Conservation (phyloP, 1,284 basidiomycete species). For the Athelia psychrophila region DNA sequence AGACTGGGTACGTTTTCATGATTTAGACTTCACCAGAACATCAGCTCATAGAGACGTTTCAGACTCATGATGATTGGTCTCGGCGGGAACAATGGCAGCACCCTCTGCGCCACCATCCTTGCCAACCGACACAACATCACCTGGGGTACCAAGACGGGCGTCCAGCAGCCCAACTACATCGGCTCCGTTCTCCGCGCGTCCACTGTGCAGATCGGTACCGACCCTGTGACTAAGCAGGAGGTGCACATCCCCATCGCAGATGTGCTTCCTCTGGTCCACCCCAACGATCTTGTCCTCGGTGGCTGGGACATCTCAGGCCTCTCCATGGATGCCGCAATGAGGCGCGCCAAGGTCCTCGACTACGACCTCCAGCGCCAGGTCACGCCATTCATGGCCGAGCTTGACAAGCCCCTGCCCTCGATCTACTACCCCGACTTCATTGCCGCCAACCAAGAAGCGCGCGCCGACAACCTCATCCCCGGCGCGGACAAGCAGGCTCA, state of each 20-base stretch:
- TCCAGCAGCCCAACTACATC: conserved; percentile 96
- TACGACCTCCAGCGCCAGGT: conserved; percentile 98
- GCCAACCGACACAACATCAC: conserved; percentile 95
- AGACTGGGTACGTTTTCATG: conserved; percentile 77
- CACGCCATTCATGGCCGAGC: conserved; percentile 78
- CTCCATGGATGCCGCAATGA: conserved; percentile 90
- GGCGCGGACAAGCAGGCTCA: conserved; percentile 89
- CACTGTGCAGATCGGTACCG: conserved; percentile 88
- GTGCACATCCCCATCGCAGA: conserved; percentile 92
- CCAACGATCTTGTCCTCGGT: conserved; percentile 95
- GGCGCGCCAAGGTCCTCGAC: conserved; percentile 91
- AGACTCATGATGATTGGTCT: conserved; percentile 97
- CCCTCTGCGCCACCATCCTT: conserved; percentile 91
- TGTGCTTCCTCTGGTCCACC: conserved; percentile 97
- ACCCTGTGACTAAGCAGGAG: conserved; percentile 85
- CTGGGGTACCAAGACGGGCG: conserved; percentile 93
- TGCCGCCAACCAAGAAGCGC: conserved; percentile 95
- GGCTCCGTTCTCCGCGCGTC: conserved; percentile 93
- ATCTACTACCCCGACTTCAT: conserved; percentile 97
- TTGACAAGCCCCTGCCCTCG: conserved; percentile 87
- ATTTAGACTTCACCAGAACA: conserved; percentile 8
- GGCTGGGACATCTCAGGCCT: conserved; percentile 96
- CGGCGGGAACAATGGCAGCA: conserved; percentile 97
- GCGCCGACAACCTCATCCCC: conserved; percentile 90
- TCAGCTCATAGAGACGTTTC: conserved; percentile 8